Evolutionary conservation across 1,139 yeast species (phyloP).

Genomic region (Yamadazyma aaseri): DNA sequence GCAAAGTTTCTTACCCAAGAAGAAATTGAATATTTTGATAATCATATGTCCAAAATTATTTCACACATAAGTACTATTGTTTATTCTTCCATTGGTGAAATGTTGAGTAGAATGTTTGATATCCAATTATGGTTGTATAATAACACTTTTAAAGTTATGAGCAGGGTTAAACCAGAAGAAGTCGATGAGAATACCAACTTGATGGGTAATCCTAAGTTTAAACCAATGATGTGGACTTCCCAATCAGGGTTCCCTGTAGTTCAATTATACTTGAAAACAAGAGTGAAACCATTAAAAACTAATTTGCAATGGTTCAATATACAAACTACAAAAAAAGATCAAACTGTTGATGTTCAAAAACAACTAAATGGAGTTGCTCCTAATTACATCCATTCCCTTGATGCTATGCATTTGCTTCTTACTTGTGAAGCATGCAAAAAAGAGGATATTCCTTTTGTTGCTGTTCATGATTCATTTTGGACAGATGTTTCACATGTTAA

Average conservation of each 20-base stretch:
- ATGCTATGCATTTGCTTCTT: slow-evolving; percentile 41
- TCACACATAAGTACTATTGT: slow-evolving; percentile 28
- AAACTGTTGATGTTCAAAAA: slow-evolving; percentile 28
- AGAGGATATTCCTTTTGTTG: slow-evolving; percentile 28
- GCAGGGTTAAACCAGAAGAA: slow-evolving; percentile 22
- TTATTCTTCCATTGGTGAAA: slow-evolving; percentile 30
- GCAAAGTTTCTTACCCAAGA: slow-evolving; percentile 4
- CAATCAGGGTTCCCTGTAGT: slow-evolving; percentile 43
- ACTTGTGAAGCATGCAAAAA: slow-evolving; percentile 27
- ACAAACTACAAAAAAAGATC: slow-evolving; percentile 15
- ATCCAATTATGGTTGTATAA: slow-evolving; percentile 40
- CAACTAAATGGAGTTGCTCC: slow-evolving; percentile 45
- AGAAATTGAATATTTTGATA: slow-evolving; percentile 6
- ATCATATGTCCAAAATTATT: slow-evolving; percentile 11
- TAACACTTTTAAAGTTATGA: slow-evolving; percentile 29
- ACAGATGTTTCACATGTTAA: slow-evolving; percentile 37
- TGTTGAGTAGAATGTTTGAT: slow-evolving; percentile 34
- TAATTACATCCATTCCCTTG: slow-evolving; percentile 45
- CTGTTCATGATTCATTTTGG: slow-evolving; percentile 50
- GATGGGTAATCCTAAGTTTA: slow-evolving; percentile 16
- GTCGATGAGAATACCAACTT: slow-evolving; percentile 15
- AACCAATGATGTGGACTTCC: slow-evolving; percentile 47
- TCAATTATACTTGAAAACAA: slow-evolving; percentile 31
- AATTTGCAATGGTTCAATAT: slow-evolving; percentile 27
- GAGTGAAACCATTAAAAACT: slow-evolving; percentile 18